Evolutionary conservation across 805 yeast genomes (phyloP).

Genomic region (Candida anglica): DNA sequence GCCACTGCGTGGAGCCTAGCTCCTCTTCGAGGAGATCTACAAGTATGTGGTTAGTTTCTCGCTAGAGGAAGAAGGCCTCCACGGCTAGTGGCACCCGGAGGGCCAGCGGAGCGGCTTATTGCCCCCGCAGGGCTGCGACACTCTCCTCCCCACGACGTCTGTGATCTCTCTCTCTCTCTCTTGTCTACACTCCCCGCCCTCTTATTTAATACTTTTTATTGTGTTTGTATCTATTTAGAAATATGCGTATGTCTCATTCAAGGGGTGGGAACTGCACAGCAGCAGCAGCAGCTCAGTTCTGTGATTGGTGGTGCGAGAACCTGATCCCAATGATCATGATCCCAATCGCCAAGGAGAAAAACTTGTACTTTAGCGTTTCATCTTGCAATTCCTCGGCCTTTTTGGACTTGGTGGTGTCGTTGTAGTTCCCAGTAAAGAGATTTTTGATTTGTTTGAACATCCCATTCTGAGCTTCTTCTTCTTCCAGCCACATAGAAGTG

Average conservation of each 20-base stretch:
- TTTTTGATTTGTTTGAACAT: slow-evolving; percentile 32
- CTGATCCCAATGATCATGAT: slow-evolving; percentile 36
- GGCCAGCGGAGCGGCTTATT: too few relatives aligned
- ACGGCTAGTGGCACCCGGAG: too few relatives aligned
- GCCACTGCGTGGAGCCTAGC: too few relatives aligned
- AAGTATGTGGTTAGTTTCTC: too few relatives aligned
- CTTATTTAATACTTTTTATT: background rate
- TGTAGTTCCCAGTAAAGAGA: slow-evolving; percentile 23
- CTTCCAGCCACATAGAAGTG: too few relatives aligned
- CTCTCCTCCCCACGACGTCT: background rate
- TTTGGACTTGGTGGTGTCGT: slow-evolving; percentile 12
- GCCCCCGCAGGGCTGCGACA: too few relatives aligned
- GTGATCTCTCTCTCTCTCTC: background rate
- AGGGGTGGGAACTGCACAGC: too few relatives aligned
- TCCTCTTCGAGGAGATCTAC: too few relatives aligned
- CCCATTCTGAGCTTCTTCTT: too few relatives aligned
- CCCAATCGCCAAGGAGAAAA: slow-evolving; percentile 39
- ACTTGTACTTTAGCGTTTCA: slow-evolving; percentile 38
- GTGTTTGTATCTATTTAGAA: slow-evolving; percentile 5
- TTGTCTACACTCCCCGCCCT: background rate
- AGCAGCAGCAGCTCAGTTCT: too few relatives aligned
- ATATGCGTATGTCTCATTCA: too few relatives aligned
- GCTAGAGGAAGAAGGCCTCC: too few relatives aligned
- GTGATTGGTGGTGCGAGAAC: slow-evolving; percentile 27
- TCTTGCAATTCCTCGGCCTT: slow-evolving; percentile 27